Evolutionary conservation across 2,329 filamentous ascomycete species (phyloP), one percentile per base, ranked within the genome.

Genomic region (Colletotrichum sp.): DNA sequence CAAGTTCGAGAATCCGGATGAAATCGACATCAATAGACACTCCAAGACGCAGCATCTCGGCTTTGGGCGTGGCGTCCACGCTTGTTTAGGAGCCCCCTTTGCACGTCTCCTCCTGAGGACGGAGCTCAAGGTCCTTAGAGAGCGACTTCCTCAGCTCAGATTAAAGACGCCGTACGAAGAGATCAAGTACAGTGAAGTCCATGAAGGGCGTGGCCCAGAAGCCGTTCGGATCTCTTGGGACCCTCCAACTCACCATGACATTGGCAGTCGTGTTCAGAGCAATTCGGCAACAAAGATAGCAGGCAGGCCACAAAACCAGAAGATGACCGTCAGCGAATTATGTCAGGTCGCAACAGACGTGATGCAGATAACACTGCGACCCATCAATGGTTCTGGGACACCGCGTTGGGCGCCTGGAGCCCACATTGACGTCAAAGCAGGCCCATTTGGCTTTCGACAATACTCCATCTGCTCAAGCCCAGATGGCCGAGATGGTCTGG

Each of bases 21-120:
- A 49, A 12, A 36, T 66, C n/a, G 34, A 66, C 39, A 36, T 66
- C 21, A 15, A 44, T 26, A n/a, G 63, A 30, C 34, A 9, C 8
- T 66, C 21, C 16, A 66, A 66, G 30, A 30, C 63, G 10, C 63
- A 66, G 32, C 63, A 66, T 24, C 63, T 66, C 16, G 63, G 63
- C 4, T 66, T 66, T 21, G 63, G 63, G 24, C 34, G 63, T 26
- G 63, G 63, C 4, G 39, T 66, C 6, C 63, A 66, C 10, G 63
- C 63, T 15, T 66, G 63, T 8, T 34, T 66, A 18, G 55, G 55
- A 16, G 55, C 55, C 15, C 55, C 55, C 8, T 59, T 59, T 12
- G 55, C 55, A 15, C 24, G 55, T 24, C 24, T 59, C 13, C 55
- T 59, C 26, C 16, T 59, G 0, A 59, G 24, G 24, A 59, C 55